Base-by-base conservation (phyloP, 2,329 filamentous ascomycete species). In the Pseudogymnoascus sp. region DNA sequence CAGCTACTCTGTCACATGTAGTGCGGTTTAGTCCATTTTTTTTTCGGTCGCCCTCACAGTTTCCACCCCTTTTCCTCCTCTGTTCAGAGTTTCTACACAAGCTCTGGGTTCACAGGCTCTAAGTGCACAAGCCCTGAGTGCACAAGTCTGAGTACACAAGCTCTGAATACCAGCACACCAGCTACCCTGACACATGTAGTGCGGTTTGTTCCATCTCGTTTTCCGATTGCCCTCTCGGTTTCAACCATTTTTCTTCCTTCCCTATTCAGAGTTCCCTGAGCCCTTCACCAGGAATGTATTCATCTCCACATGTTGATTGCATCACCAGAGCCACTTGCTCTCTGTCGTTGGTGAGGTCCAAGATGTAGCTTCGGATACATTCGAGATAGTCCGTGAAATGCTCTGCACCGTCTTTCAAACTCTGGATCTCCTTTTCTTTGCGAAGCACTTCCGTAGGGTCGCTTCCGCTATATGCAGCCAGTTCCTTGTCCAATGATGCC, bases 281-380 rank as follows among this genome's bases (percentile, higher is more conserved):
- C 16, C 77, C 75, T 41, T 76, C 75, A 52, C 79, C 79, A 62
- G 79, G 73, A 38, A 78, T 75, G 66, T 75, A 81, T 67, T 82
- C 79, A 19, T 78, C 76, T 2, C 75, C 78, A 63, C 82, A 83
- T 22, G 72, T 70, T 36, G 65, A 64, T 63, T 68, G 69, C 69
- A 77, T 76, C 11, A 78, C 66, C 11, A 64, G 64, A 25, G 66
- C 62, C 60, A 78, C 66, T 19, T 68, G 66, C 64, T 74, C 75
- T 49, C 73, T 69, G 65, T 78, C 76, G 14, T 66, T 64, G 3
- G 64, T 65, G 28, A 70, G 62, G 12, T 60, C 64, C 25, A 61
- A 30, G n/a, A 74, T 64, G 42, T 68, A 70, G 5, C 65, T 66
- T 49, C 72, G 69, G 55, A 74, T 16, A 7, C 65, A 65, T 42